These are phyloP conservation scores for Saccharomycopsis babjevae DNA, from an alignment of 805 yeast species.

Conservation along the genomic window DNA sequence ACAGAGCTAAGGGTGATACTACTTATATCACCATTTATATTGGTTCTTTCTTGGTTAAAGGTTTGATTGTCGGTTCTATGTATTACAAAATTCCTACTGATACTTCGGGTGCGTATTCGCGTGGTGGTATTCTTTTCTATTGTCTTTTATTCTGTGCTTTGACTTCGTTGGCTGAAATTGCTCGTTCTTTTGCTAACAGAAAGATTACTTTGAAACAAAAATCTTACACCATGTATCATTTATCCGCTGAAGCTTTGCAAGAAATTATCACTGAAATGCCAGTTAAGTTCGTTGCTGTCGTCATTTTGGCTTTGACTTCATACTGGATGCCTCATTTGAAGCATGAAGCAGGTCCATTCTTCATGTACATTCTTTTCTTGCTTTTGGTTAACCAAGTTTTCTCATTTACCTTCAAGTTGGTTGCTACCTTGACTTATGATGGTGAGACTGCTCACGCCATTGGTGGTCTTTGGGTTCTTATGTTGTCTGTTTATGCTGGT, in stretches of 20 bases:
- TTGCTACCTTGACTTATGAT: slow-evolving; percentile 42
- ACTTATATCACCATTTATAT: slow-evolving; percentile 43
- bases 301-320: slow-evolving; percentile 36
- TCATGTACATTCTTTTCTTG: slow-evolving; percentile 37
- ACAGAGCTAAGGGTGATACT: slow-evolving; percentile 46
- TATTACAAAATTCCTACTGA: slow-evolving; percentile 40
- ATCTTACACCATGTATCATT: slow-evolving; percentile 51
- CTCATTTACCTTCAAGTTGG: slow-evolving; percentile 42
- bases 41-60: slow-evolving; percentile 44
- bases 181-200: slow-evolving; percentile 48
- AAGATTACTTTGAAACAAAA: slow-evolving; percentile 57
- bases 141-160: slow-evolving; percentile 50
- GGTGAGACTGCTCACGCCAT: slow-evolving; percentile 48
- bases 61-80: slow-evolving; percentile 51
- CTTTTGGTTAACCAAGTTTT: slow-evolving; percentile 41
- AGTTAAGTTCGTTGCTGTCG: slow-evolving; percentile 39
- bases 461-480: slow-evolving; percentile 44
- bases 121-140: slow-evolving; percentile 57
- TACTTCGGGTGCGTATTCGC: slow-evolving; percentile 47
- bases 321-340: slow-evolving; percentile 47
- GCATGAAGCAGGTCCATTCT: slow-evolving; percentile 45
- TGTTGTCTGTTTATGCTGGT: slow-evolving; percentile 49
- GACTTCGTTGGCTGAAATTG: slow-evolving; percentile 52
- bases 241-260: slow-evolving; percentile 55
- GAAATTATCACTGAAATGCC: slow-evolving; percentile 49